Conservation (phyloP, 2,329 filamentous ascomycete species). For the Botryosphaeria dothidea region DNA sequence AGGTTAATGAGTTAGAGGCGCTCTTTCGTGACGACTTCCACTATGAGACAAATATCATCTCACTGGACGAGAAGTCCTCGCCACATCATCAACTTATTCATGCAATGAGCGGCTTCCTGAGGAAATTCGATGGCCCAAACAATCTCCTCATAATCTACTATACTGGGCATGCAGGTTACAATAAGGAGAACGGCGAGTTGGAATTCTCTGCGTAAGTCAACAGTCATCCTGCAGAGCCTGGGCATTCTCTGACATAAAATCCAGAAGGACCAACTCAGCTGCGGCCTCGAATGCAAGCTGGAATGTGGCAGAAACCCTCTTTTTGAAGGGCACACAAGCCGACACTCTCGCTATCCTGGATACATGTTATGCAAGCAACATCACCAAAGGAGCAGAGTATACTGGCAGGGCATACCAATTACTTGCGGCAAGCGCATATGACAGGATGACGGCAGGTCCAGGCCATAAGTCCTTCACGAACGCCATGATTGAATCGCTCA, state of each 20-base stretch:
- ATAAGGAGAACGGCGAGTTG: conserved; percentile 19
- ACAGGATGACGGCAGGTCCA: conserved; percentile 31
- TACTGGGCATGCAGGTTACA: conserved; percentile 37
- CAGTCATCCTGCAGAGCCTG: not conserved
- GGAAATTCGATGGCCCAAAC: conserved; percentile 26
- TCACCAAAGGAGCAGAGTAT: conserved; percentile 30
- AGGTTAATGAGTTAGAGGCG: conserved; percentile 33
- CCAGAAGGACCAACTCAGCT: conserved; percentile 35
- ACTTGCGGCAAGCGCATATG: conserved; percentile 31
- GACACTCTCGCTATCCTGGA: conserved; percentile 42
- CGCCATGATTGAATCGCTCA: conserved; percentile 34
- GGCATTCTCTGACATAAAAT: not conserved
- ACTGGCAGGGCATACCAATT: conserved; percentile 34
- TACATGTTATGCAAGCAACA: conserved; percentile 40
- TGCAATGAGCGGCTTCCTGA: conserved; percentile 31
- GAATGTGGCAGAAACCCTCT: conserved; percentile 21
- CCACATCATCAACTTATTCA: conserved; percentile 37
- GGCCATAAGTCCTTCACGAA: conserved; percentile 35
- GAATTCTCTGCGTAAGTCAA: conserved; percentile 29
- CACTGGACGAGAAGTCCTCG: conserved; percentile 34
- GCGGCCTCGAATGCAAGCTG: not conserved
- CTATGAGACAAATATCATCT: conserved; percentile 33
- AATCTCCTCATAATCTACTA: conserved; percentile 42
- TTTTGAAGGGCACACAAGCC: conserved; percentile 30
- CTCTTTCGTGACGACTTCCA: conserved; percentile 33